Conservation (phyloP, 2,329 filamentous ascomycete genomes). For the Fusarium sarcochroum region DNA sequence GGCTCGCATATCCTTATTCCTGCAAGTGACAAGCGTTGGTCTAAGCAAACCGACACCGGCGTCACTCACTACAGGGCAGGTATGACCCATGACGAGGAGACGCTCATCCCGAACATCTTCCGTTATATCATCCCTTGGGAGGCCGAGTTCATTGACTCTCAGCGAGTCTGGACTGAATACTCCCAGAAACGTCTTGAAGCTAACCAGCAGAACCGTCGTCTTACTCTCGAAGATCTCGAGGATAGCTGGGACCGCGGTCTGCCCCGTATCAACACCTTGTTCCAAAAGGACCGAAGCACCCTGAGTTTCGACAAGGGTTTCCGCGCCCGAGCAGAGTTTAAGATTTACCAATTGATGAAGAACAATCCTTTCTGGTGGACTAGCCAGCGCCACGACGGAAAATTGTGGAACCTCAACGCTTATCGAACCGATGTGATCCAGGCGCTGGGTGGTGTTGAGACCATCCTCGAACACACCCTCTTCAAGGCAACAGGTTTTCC, state of each 20-base stretch:
- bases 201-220: conserved; percentile 94
- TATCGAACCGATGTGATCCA: conserved; percentile 98
- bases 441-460: conserved; percentile 95
- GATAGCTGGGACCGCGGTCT: conserved; percentile 99
- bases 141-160: conserved; percentile 98
- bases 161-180: conserved; percentile 99
- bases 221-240: conserved; percentile 96
- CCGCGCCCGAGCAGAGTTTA: conserved; percentile 95
- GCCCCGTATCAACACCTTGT: conserved; percentile 97
- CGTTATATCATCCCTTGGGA: conserved; percentile 99
- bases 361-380: conserved; percentile 99
- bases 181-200: conserved; percentile 98
- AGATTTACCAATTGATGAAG: conserved; percentile 99
- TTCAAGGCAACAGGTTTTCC: conserved; percentile 98
- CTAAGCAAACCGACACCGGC: conserved; percentile 96
- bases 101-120: conserved; percentile 98
- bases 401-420: conserved; percentile 96
- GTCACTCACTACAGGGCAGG: conserved; percentile 97
- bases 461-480: conserved; percentile 94
- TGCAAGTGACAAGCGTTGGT: conserved; percentile 97
- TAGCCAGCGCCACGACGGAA: conserved; percentile 95
- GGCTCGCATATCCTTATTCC: conserved; percentile 98
- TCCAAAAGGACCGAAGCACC: conserved; percentile 98
- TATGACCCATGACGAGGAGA: conserved; percentile 99
- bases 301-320: conserved; percentile 99